phyloP scores from a whole-genome alignment of 192 early-diverging fungal species.

The Oehlia diaphana region DNA sequence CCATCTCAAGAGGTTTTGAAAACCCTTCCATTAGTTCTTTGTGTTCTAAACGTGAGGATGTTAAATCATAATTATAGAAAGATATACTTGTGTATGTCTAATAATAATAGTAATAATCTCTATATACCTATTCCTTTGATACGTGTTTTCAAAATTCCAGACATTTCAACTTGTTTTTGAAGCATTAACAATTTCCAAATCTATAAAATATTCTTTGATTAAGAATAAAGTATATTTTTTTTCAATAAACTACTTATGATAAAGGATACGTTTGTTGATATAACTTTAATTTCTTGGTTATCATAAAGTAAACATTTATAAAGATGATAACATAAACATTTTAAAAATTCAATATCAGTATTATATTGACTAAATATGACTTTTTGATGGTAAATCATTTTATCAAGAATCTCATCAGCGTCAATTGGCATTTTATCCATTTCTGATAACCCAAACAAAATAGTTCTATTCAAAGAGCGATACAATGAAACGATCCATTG shows the following conservation, averaged over 20 bases:
- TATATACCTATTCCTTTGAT: conserved; percentile 35
- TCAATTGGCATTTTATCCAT: conserved; percentile 43
- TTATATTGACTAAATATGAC: conserved; percentile 54
- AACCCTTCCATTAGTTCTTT: conserved; percentile 60
- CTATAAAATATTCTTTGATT: conserved; percentile 30
- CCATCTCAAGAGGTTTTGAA: conserved; percentile 55
- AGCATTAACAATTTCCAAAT: conserved; percentile 62
- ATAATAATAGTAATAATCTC: no score
- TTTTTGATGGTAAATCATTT: conserved; percentile 65
- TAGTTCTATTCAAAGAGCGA: conserved; percentile 53
- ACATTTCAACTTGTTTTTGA: conserved; percentile 53
- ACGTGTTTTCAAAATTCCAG: conserved; percentile 43
- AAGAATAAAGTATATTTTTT: neutral
- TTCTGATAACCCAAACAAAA: conserved; percentile 54
- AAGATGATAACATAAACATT: conserved; percentile 61
- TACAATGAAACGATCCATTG: conserved; percentile 36
- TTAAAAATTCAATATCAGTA: conserved; percentile 64
- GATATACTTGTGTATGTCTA: no score
- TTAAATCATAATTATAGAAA: neutral
- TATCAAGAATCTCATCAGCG: conserved; percentile 39
- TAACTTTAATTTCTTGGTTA: conserved; percentile 40
- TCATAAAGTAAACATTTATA: conserved; percentile 51
- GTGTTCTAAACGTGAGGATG: conserved; percentile 30
- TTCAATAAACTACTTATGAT: no score
- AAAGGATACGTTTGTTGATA: conserved; percentile 46